Conservation (phyloP, 768 basidiomycete genomes). For the Pholiota conissans region DNA sequence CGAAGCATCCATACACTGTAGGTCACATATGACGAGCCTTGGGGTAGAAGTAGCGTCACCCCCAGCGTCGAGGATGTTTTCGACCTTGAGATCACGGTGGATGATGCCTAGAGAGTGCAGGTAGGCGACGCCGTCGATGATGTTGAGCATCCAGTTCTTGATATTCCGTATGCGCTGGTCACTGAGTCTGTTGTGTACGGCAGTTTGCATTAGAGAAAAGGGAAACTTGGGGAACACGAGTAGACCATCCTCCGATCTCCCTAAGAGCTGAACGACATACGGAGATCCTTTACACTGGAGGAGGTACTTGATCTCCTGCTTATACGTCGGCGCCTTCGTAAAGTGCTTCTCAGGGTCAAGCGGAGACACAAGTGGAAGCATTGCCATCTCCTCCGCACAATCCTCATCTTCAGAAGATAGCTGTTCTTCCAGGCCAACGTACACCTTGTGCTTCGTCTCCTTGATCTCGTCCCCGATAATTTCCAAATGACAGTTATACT, state of each 20-base stretch:
- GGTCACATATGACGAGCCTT: not conserved
- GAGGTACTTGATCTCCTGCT: slow-evolving; percentile 7
- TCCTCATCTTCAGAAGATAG: not conserved
- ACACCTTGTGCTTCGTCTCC: not conserved
- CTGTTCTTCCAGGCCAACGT: too few species aligned
- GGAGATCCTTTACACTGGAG: slow-evolving; percentile 3
- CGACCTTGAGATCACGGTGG: slow-evolving; percentile 1
- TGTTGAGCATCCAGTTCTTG: slow-evolving; percentile 7
- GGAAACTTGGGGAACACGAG: not conserved
- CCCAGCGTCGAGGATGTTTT: not conserved
- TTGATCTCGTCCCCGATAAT: not conserved
- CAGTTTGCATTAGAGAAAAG: not conserved
- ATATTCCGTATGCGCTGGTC: slow-evolving; percentile 4
- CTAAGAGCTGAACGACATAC: slow-evolving; percentile 1
- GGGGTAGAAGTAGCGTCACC: too few species aligned
- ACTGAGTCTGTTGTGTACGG: not conserved
- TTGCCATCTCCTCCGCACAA: not conserved
- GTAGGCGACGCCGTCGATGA: slow-evolving; percentile 9
- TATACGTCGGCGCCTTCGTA: slow-evolving; percentile 4
- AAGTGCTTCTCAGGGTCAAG: slow-evolving; percentile 1
- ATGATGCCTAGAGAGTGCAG: slow-evolving; percentile 7
- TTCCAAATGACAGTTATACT: not conserved
- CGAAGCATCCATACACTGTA: not conserved
- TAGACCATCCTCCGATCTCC: not conserved
- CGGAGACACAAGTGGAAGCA: not conserved